Evolutionary conservation across 257 asterid genomes (phyloP).

Genomic region (Solanum pinnatisectum): DNA sequence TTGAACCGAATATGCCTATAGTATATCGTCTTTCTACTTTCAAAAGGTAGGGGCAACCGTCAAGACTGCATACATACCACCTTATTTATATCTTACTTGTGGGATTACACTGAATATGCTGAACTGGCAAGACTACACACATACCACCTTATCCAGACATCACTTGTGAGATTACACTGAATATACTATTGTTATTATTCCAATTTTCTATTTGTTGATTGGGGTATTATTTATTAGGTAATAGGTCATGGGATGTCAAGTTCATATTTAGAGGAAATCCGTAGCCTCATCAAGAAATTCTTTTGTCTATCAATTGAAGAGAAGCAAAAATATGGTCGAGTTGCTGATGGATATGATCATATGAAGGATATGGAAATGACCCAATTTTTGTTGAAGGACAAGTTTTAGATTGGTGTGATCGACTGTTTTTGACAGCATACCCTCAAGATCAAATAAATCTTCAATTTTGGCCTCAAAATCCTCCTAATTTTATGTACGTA

Average conservation of each 20-base stretch:
- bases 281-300: background rate
- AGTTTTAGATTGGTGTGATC: background rate
- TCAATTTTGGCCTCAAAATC: background rate
- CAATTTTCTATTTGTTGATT: background rate
- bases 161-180: background rate
- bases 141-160: too few relatives aligned
- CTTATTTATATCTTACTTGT: background rate
- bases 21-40: too few relatives aligned
- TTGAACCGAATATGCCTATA: background rate
- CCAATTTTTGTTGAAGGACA: background rate
- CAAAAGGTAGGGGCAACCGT: too few relatives aligned
- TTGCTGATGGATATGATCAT: background rate
- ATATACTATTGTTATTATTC: background rate
- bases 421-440: background rate
- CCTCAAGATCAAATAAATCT: background rate
- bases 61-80: background rate
- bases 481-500: background rate
- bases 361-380: background rate
- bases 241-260: slow-evolving; percentile 1
- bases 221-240: background rate
- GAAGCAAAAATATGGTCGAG: background rate
- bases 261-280: background rate
- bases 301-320: background rate
- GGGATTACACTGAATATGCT: too few relatives aligned
- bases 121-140: too few relatives aligned